Conservation (phyloP, 1,284 basidiomycete genomes). For the Xerocomus nothofagi region DNA sequence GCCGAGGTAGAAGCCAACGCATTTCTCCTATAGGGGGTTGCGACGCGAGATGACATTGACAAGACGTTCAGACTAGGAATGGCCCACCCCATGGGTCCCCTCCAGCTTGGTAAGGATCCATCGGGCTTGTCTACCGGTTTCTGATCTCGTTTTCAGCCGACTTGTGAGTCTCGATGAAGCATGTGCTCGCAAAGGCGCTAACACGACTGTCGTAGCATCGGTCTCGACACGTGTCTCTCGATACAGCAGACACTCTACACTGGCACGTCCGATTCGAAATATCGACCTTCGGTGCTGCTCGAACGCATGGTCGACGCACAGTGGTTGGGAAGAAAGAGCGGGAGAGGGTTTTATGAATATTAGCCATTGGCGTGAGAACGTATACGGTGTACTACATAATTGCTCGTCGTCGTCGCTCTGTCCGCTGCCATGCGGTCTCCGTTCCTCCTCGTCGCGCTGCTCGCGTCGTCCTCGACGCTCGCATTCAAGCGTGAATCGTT, state of each 20-base stretch:
- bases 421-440: constrained; percentile 24
- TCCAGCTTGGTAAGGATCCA: constrained; percentile 64
- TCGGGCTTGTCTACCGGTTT: not conserved
- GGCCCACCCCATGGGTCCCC: constrained; percentile 94
- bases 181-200: constrained; percentile 1
- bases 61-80: constrained; percentile 91
- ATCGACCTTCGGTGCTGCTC: constrained; percentile 88
- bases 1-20: not conserved
- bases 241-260: constrained; percentile 88
- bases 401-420: no score
- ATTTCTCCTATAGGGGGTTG: constrained; percentile 62
- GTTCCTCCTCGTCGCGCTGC: constrained; percentile 25
- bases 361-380: constrained; percentile 22
- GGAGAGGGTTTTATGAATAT: constrained; percentile 90
- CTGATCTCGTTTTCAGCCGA: constrained; percentile 52
- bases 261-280: constrained; percentile 95
- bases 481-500: constrained; percentile 82
- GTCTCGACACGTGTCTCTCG: constrained; percentile 87
- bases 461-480: constrained; percentile 35
- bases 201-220: constrained; percentile 62
- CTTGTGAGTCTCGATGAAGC: constrained; percentile 53
- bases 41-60: constrained; percentile 93
- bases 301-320: constrained; percentile 96
- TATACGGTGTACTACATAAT: no score
- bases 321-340: constrained; percentile 91